Percentiles rank a stretch among this genome's conserved stretches.
Evolutionary conservation across 441 rosid species (phyloP).

Genomic region (Erodium chrysanthum): DNA sequence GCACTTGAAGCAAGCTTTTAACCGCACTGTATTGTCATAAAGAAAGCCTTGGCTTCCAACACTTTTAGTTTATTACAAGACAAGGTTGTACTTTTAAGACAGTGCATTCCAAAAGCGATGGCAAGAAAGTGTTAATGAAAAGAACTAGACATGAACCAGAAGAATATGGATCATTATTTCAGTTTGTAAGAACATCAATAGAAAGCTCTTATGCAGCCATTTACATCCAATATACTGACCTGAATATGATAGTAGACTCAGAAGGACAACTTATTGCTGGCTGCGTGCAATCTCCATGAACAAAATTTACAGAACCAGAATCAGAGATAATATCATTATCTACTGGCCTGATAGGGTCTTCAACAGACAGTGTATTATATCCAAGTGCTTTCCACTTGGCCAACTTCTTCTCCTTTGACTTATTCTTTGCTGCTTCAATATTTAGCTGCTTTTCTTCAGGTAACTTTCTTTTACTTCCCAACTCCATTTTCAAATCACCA

Average conservation of each 20-base stretch:
- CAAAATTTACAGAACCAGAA: conserved; percentile 57
- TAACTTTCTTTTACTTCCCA: conserved; percentile 37
- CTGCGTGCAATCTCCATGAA: conserved; percentile 75
- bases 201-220: not conserved
- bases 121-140: not conserved
- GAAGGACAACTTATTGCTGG: conserved; percentile 51
- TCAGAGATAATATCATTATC: conserved; percentile 39
- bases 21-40: not conserved
- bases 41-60: not conserved
- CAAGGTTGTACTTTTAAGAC: not conserved
- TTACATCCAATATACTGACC: conserved; percentile 30
- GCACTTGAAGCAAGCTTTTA: not conserved
- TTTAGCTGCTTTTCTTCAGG: conserved; percentile 38
- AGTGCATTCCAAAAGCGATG: not conserved
- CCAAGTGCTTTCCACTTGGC: conserved; percentile 68
- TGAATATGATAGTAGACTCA: conserved; percentile 67
- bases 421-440: conserved; percentile 57
- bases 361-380: conserved; percentile 56
- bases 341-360: conserved; percentile 38
- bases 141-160: not conserved
- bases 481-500: conserved; percentile 26
- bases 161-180: not conserved
- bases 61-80: not conserved
- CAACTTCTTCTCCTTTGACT: conserved; percentile 62
- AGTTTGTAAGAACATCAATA: not conserved